A percentile compares a stretch with the other conserved stretches of the same genome.
Evolutionary conservation across 2,329 filamentous ascomycete genomes (phyloP).

Genomic region (Arthrocladium fulminans): DNA sequence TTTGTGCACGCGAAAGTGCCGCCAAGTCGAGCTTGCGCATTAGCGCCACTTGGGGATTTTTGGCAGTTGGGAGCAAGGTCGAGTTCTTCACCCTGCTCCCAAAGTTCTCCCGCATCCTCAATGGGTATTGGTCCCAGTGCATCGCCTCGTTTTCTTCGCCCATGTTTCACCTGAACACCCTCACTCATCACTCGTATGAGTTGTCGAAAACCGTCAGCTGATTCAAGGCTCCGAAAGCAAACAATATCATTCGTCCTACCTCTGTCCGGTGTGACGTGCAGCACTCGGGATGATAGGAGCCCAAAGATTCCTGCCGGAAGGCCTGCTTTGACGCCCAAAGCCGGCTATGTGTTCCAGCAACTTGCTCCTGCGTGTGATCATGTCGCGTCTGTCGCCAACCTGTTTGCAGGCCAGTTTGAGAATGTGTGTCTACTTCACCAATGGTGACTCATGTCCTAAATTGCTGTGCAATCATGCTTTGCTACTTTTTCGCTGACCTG

Average conservation of each 20-base stretch:
- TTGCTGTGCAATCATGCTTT: not conserved
- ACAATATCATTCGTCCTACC: not conserved
- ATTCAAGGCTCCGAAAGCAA: not conserved
- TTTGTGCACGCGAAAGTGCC: too few species aligned
- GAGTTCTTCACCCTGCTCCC: not conserved
- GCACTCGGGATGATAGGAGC: not conserved
- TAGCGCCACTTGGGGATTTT: not conserved
- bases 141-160: constrained; percentile 4
- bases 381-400: constrained; percentile 4
- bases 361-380: not conserved
- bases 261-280: not conserved
- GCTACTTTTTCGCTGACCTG: not conserved
- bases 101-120: not conserved
- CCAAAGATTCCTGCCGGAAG: not conserved
- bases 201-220: not conserved
- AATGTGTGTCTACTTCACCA: not conserved
- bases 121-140: not conserved
- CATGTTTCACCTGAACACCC: constrained; percentile 4
- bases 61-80: not conserved
- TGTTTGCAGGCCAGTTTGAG: not conserved
- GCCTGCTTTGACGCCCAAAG: not conserved
- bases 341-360: not conserved
- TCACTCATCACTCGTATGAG: not conserved
- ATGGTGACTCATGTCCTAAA: not conserved
- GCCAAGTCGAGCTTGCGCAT: too few species aligned